Evolutionary conservation across 129 eudicot genomes (phyloP).

Genomic region (Scalesia atractyloides): DNA sequence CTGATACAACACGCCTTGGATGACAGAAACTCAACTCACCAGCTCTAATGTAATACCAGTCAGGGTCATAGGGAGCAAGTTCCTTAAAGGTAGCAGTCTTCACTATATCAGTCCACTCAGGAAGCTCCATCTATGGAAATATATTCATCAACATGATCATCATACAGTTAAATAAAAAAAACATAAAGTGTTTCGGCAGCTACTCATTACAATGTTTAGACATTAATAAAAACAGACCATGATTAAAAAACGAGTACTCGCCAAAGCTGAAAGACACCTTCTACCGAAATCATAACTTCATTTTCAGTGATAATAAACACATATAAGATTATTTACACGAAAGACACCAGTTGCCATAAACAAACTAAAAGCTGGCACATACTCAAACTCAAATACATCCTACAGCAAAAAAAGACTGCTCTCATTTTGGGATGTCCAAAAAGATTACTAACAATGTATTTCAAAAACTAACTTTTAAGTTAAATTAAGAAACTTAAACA

Average conservation of each 20-base stretch:
- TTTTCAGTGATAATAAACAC: neutral
- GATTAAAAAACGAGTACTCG: neutral
- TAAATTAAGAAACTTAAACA: too few species aligned
- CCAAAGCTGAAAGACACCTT: neutral
- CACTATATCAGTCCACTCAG: conserved; percentile 77
- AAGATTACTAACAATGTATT: too few species aligned
- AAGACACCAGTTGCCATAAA: neutral
- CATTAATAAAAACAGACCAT: neutral
- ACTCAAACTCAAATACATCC: too few species aligned
- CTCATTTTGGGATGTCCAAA: too few species aligned
- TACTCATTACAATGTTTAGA: neutral
- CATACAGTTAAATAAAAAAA: neutral
- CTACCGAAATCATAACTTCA: neutral
- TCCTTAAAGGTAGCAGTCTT: conserved; percentile 71
- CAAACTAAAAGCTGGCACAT: too few species aligned
- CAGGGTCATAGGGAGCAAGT: conserved; percentile 75
- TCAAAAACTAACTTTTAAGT: too few species aligned
- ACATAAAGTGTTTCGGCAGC: neutral
- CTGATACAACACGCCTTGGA: neutral
- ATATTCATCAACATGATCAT: neutral
- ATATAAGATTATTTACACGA: neutral
- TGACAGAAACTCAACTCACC: conserved; percentile 30
- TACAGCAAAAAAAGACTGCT: too few species aligned
- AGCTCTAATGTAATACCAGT: conserved; percentile 78
- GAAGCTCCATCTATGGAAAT: conserved; percentile 62